Conservation (phyloP, 2,329 filamentous ascomycete genomes). For the Epichloe sp. region DNA sequence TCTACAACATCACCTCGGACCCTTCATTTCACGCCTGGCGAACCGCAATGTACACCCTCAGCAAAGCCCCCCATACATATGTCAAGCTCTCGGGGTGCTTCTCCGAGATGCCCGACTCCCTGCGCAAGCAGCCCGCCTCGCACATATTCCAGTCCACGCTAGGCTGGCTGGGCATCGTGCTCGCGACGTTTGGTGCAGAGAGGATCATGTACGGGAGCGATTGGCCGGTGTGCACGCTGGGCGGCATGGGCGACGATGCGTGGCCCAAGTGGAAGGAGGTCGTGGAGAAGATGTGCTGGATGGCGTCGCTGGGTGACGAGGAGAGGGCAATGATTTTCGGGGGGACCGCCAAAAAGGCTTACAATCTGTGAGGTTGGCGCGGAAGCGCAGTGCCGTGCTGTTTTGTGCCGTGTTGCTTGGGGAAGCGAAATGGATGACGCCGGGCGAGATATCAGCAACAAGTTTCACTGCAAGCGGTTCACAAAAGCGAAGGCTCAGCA, state of each 20-base stretch:
- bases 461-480: too few relatives aligned
- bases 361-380: conserved; percentile 30
- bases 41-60: conserved; percentile 52
- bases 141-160: conserved; percentile 50
- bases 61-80: conserved; percentile 52
- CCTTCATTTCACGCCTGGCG: conserved; percentile 57
- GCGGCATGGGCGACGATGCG: conserved; percentile 32
- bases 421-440: background rate
- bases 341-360: conserved; percentile 61
- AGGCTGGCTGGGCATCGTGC: conserved; percentile 60
- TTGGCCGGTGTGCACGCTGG: conserved; percentile 79
- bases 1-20: conserved; percentile 42
- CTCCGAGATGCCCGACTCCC: conserved; percentile 55
- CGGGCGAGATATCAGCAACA: too few relatives aligned
- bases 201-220: conserved; percentile 85
- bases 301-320: conserved; percentile 45
- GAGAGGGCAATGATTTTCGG: conserved; percentile 59
- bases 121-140: conserved; percentile 33
- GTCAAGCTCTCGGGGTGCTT: conserved; percentile 89
- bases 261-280: conserved; percentile 67
- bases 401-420: too few relatives aligned
- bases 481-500: too few relatives aligned
- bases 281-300: conserved; percentile 53
- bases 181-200: conserved; percentile 56
- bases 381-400: too few relatives aligned